Evolutionary conservation across 2,329 filamentous ascomycete genomes (phyloP), one percentile per base, ranked within the genome.

Genomic region (Dendrostoma leiphaemia): DNA sequence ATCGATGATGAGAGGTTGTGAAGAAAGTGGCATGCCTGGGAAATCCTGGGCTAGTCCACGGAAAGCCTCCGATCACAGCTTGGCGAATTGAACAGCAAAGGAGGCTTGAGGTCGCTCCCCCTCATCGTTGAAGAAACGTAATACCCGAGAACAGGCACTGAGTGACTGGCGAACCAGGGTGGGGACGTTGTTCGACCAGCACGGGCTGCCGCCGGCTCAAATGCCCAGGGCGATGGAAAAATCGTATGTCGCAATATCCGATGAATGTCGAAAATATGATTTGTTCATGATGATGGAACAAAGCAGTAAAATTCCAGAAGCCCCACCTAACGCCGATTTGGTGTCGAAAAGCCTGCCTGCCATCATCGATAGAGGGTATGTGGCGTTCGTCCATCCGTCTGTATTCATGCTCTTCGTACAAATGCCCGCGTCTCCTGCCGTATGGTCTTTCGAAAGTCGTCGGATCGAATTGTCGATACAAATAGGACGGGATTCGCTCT

Each of bases 401-500:
- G 53, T 56, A 53, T 56, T 43, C 56, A 53, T 56, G 57, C 47
- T 56, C 53, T 53, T 59, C 57, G 57, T 59, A 57, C 53, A 41
- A 57, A 54, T 59, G 53, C 54, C 57, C 45, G 57, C 47, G 48
- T 57, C 53, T 49, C 57, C 57, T 49, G 50, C 54, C 54, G 57
- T 48, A 28, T 29, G 29, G 29, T 32, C 28, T 32, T n/a, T n/a
- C 35, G 35, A 46, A 44, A 37, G 40, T 54, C 17, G 45, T 46
- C 43, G 50, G 40, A 31, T 53, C 37, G 45, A 41, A 47, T n/a
- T 38, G 44, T 50, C 45, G 54, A 35, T 38, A 19, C 35, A 51
- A 55, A 48, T 52, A 41, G 35, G 26, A 43, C 31, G 52, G 44
- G 37, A 44, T 48, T 17, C 19, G 19, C 19, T 21, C 3, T n/a